Conservation (phyloP, 306 rosid genomes). For the Hippophae tibetana region DNA sequence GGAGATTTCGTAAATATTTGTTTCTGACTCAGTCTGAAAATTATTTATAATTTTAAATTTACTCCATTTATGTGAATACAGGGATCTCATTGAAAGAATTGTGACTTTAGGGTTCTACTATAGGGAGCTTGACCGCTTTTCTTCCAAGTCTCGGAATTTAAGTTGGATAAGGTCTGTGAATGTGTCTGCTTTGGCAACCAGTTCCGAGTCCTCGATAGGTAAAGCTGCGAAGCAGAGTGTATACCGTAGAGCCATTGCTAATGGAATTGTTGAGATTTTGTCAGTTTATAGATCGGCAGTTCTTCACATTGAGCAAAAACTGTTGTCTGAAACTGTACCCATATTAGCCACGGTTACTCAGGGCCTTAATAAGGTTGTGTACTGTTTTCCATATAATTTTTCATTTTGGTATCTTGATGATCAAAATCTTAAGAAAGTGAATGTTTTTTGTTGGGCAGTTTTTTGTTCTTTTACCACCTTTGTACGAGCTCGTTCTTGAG, state of each 20-base stretch:
- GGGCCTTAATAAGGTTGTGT: conserved; percentile 81
- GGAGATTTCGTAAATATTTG: too few relatives aligned
- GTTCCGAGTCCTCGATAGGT: conserved; percentile 21
- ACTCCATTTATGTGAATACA: conserved; percentile 24
- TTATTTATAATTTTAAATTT: background rate
- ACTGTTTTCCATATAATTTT: background rate
- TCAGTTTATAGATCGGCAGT: conserved; percentile 76
- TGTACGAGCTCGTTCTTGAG: conserved; percentile 67
- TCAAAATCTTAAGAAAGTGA: background rate
- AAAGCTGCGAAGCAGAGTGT: conserved; percentile 53
- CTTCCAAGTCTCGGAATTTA: conserved; percentile 67
- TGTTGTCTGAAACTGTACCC: conserved; percentile 73
- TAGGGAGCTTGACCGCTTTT: conserved; percentile 79
- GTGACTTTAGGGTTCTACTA: conserved; percentile 79
- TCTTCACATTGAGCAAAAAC: conserved; percentile 76
- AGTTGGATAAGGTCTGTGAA: conserved; percentile 74
- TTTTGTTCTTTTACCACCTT: conserved; percentile 78
- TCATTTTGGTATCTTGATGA: background rate
- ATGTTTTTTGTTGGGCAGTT: conserved; percentile 34
- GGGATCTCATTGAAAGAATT: conserved; percentile 81
- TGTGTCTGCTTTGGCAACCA: conserved; percentile 24
- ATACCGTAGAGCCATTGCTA: conserved; percentile 80
- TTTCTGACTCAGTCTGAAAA: background rate
- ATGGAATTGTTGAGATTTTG: conserved; percentile 84
- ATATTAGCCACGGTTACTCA: conserved; percentile 79